Evolutionary conservation across 139 green algal species (phyloP).

Genomic region (Microglena sp.): DNA sequence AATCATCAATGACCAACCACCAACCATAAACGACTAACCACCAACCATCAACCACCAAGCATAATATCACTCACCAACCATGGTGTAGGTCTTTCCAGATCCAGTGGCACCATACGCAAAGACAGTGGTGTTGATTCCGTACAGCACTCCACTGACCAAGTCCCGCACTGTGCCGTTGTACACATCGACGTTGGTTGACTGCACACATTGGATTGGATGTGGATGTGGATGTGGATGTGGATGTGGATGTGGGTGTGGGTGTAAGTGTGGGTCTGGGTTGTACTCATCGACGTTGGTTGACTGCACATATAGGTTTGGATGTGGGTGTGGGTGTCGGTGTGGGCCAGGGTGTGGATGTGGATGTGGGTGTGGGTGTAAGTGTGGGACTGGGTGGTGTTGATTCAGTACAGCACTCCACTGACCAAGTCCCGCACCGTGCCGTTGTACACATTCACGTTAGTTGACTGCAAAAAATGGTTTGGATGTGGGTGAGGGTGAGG

Average conservation of each 20-base stretch:
- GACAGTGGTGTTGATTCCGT: constrained; percentile 72
- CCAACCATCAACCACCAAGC: no score
- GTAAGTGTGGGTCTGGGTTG: constrained; percentile 12
- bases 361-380: no score
- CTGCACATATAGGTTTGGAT: no score
- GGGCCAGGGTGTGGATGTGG: not conserved
- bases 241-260: no score
- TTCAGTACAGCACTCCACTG: constrained; percentile 49
- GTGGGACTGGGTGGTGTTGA: constrained; percentile 74
- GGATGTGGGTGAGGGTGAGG: not conserved
- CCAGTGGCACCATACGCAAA: constrained; percentile 62
- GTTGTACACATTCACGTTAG: constrained; percentile 67
- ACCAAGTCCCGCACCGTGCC: constrained; percentile 53
- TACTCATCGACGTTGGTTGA: constrained; percentile 61
- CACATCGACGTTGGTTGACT: constrained; percentile 54
- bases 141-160: constrained; percentile 51
- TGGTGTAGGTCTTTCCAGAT: constrained; percentile 62
- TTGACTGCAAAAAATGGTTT: no score
- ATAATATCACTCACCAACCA: constrained; percentile 44
- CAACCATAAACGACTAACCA: no score
- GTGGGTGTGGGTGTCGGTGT: not conserved
- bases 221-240: not conserved
- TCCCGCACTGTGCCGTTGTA: constrained; percentile 57
- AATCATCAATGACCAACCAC: no score
- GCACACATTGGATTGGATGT: not conserved